phyloP scores from a whole-genome alignment of 495 filamentous ascomycete species.

The Penicillium robsamsonii region DNA sequence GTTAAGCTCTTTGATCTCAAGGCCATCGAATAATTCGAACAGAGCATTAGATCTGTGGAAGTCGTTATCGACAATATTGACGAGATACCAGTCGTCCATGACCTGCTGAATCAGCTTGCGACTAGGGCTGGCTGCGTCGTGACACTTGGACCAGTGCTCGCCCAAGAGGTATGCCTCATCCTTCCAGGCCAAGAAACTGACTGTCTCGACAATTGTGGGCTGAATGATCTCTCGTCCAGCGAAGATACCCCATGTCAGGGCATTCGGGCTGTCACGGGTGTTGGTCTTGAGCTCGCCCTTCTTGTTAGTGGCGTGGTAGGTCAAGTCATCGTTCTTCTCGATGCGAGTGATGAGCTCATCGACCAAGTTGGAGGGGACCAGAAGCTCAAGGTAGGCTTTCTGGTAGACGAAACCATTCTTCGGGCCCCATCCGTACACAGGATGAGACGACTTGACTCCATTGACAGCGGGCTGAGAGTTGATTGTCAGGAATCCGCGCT shows the following conservation, averaged over 20 bases:
- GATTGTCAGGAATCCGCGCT: conserved; percentile 85
- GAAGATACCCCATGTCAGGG: conserved; percentile 98
- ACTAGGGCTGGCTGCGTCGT: conserved; percentile 73
- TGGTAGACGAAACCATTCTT: conserved; percentile 96
- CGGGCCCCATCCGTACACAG: conserved; percentile 91
- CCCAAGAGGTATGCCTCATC: conserved; percentile 95
- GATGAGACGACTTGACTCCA: conserved; percentile 84
- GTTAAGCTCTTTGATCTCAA: conserved; percentile 66
- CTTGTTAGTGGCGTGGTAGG: conserved; percentile 89
- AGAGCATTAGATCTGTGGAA: conserved; percentile 3
- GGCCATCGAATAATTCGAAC: conserved; percentile 62
- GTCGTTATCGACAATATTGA: conserved; percentile 82
- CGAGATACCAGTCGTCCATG: conserved; percentile 86
- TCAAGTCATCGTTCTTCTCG: conserved; percentile 73
- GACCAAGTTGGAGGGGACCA: conserved; percentile 77
- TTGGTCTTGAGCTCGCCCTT: conserved; percentile 82
- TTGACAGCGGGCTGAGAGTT: conserved; percentile 97
- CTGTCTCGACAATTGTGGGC: conserved; percentile 97
- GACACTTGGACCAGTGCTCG: conserved; percentile 89
- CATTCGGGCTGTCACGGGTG: conserved; percentile 80
- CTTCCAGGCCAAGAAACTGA: conserved; percentile 98
- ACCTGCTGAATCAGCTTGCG: conserved; percentile 76
- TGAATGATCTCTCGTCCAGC: conserved; percentile 98
- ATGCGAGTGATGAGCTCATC: conserved; percentile 77
- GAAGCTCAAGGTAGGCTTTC: conserved; percentile 93